Evolutionary conservation across 1,139 yeast species (phyloP).

Genomic region (Geotrichum reessii): DNA sequence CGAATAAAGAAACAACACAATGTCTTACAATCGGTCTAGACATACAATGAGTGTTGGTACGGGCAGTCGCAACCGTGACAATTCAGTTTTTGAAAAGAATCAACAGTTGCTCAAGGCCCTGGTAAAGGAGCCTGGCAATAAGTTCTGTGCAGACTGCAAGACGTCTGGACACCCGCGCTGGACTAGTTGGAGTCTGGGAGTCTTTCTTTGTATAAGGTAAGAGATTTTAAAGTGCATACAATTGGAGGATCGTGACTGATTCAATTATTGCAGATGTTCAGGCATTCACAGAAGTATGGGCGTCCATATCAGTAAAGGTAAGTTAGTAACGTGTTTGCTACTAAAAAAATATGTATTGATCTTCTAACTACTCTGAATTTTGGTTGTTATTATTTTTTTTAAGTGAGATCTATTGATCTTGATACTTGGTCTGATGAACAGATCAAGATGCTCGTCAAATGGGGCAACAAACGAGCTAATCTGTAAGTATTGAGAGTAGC

Average conservation of each 20-base stretch:
- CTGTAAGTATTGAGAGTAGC: conserved; percentile 31
- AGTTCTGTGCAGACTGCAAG: conserved; percentile 87
- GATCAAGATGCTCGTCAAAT: conserved; percentile 68
- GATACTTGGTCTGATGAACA: conserved; percentile 97
- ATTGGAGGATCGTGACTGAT: not conserved
- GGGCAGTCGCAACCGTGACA: not conserved
- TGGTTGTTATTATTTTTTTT: no score
- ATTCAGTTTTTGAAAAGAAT: conserved; percentile 39
- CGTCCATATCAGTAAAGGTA: conserved; percentile 60
- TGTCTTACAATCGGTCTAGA: not conserved
- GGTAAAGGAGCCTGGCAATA: conserved; percentile 69
- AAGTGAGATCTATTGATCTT: conserved; percentile 66
- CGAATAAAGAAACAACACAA: not conserved
- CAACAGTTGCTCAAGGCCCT: conserved; percentile 67
- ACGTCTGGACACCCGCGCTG: conserved; percentile 86
- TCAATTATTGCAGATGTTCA: conserved; percentile 51
- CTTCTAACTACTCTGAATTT: not conserved
- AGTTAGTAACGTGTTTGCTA: conserved; percentile 11
- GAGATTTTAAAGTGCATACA: not conserved
- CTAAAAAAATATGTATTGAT: no score
- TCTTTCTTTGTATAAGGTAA: conserved; percentile 70
- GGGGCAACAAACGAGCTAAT: conserved; percentile 84
- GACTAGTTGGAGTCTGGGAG: conserved; percentile 96
- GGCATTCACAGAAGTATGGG: conserved; percentile 96
- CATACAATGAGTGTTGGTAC: not conserved